phyloP scores from a whole-genome alignment of 2,329 filamentous ascomycete species.

The Ophiostoma novo-ulmi region DNA sequence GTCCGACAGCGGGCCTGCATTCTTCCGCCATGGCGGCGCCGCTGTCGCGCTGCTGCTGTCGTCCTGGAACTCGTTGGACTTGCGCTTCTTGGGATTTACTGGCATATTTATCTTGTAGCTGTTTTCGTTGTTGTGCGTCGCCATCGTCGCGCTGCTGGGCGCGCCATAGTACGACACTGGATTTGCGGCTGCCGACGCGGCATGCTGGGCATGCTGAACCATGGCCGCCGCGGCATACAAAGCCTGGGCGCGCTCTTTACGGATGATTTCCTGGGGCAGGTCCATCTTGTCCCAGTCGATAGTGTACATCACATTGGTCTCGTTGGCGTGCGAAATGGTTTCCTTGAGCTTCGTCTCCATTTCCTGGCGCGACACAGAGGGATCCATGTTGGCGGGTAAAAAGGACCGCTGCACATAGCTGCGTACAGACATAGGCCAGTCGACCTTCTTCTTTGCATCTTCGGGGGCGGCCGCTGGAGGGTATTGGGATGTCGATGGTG shows the following conservation, averaged over 20 bases:
- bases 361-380: slow-evolving; percentile 59
- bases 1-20: slow-evolving; percentile 59
- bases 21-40: slow-evolving; percentile 69
- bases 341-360: slow-evolving; percentile 81
- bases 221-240: slow-evolving; percentile 23
- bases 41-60: slow-evolving; percentile 36
- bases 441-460: slow-evolving; percentile 52
- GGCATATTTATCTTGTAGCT: slow-evolving; percentile 3
- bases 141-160: neutral
- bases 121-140: neutral
- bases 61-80: slow-evolving; percentile 62
- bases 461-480: slow-evolving; percentile 15
- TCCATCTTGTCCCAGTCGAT: slow-evolving; percentile 81
- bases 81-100: slow-evolving; percentile 65
- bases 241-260: slow-evolving; percentile 53
- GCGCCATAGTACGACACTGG: slow-evolving; percentile 19
- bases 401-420: slow-evolving; percentile 88
- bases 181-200: slow-evolving; percentile 20
- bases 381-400: slow-evolving; percentile 62
- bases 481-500: slow-evolving; percentile 9
- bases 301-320: slow-evolving; percentile 62
- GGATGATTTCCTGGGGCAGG: slow-evolving; percentile 78
- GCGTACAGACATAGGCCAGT: slow-evolving; percentile 79
- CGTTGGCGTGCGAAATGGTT: slow-evolving; percentile 77
- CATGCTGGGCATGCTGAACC: slow-evolving; percentile 18